Evolutionary conservation across 352 stramenopile genomes (phyloP).

Genomic region (Globisporangium spinosum): DNA sequence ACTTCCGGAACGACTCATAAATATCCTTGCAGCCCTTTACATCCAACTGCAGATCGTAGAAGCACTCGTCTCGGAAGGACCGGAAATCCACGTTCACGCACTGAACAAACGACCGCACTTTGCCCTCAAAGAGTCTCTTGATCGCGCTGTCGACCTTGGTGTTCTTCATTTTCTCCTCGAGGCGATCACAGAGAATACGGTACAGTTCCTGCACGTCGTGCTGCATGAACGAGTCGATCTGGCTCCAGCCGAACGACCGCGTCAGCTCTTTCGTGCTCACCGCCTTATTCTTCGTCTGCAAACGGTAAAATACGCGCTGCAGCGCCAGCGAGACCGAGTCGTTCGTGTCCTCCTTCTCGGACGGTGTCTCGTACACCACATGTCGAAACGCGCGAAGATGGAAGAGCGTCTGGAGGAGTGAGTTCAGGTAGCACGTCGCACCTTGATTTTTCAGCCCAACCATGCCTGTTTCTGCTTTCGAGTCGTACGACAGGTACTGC

Average conservation of each 20-base stretch:
- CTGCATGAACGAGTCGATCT: constrained; percentile 91
- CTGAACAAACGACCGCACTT: constrained; percentile 87
- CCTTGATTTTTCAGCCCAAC: constrained; percentile 89
- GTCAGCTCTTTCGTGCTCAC: constrained; percentile 93
- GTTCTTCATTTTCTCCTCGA: constrained; percentile 93
- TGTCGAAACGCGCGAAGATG: constrained; percentile 84
- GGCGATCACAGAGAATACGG: constrained; percentile 87
- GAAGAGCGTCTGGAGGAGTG: constrained; percentile 90
- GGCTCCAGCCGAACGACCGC: constrained; percentile 90
- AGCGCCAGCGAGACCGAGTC: constrained; percentile 80
- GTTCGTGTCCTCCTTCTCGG: constrained; percentile 73
- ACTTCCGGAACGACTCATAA: constrained; percentile 89
- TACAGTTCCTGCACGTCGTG: constrained; percentile 92
- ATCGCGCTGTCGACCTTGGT: constrained; percentile 80
- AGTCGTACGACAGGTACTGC: constrained; percentile 57
- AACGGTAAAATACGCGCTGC: constrained; percentile 82
- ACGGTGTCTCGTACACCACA: constrained; percentile 82
- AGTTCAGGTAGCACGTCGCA: constrained; percentile 94
- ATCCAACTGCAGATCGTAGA: constrained; percentile 91
- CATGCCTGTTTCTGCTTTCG: constrained; percentile 82
- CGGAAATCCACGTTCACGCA: constrained; percentile 90
- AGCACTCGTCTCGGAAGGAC: constrained; percentile 87
- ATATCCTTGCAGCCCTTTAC: constrained; percentile 90
- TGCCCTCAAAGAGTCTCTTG: constrained; percentile 87
- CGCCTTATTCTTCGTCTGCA: constrained; percentile 66